Base-by-base conservation (phyloP, 1,284 basidiomycete genomes). In the Cutaneotrichosporon sp. region DNA sequence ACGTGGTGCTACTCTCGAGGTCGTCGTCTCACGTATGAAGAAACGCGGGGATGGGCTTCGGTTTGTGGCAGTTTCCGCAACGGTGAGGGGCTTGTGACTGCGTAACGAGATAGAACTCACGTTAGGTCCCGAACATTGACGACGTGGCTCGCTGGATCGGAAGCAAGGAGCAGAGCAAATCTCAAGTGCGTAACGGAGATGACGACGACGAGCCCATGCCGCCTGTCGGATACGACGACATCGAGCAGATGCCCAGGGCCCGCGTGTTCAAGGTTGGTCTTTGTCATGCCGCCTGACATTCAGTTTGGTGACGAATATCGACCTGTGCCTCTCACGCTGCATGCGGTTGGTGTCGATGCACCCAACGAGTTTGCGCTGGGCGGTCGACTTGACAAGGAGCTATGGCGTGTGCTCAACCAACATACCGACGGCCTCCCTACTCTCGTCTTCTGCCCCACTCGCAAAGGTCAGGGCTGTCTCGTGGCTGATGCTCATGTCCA, bases 261-360 rank as follows among this genome's bases (percentile, higher is more conserved):
- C 82, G 81, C 50, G 84, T 90, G n/a, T 90, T 89, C 75, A 85
- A 90, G 83, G 92, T 90, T 69, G 36, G 79, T 58, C 47, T 0
- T 1, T 4, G 5, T 13, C 22, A 36, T 1, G 14, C n/a, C n/a
- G 10, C 26, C 55, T 64, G 18, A 58, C 61, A 2, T 16, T 6
- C 72, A 95, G 92, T 97, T 97, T 71, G 92, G 91, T 2, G 92
- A 97, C 71, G 89, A 92, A 63, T 96, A 86, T 74, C 85, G 94
- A 22, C 92, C 94, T 0, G 94, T 92, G 78, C 88, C 88, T 67
- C 83, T 97, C 3, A 86, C 84, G 4, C 82, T 87, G 69, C 34
- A 36, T 4, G 88, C 92, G 2, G 84, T 89, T 63, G 87, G 88
- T 18, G 81, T 77, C 67, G 87, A 85, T 63, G 65, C 70, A 80